Evolutionary conservation across 2,329 filamentous ascomycete species (phyloP), one percentile per base, ranked within the genome.

Genomic region (Alternaria sp.): DNA sequence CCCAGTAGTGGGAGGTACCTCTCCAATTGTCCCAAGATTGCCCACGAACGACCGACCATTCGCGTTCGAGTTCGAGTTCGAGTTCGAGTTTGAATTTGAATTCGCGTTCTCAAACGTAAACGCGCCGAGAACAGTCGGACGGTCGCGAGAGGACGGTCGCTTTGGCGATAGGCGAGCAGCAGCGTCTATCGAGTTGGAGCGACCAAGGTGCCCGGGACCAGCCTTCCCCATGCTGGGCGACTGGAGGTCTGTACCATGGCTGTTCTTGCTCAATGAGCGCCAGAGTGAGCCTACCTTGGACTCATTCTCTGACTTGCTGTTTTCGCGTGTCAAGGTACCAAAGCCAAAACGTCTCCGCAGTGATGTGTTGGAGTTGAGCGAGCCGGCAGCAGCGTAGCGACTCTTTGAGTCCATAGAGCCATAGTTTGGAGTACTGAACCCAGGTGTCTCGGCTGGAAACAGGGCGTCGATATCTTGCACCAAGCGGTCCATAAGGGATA

Each of bases 391-490:
- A 67, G 89, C 90, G 49, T 86, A 84, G 54, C 88, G 86, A 65
- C 86, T 84, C 23, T 77, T 77, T 1, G 87, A 88, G 64, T 84
- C 88, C 63, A 88, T 81, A 2, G 88, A 88, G 52, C 90, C 90
- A 63, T 86, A 88, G 50, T 75, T 79, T 73, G 84, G 69, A 73
- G 79, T 66, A 73, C 83, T 78, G 55, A 84, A 77, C 59, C 82
- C 75, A 69, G 83, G 79, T 59, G 85, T 80, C 46, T 76, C 74
- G 10, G 92, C 89, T 56, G 93, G 91, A 72, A 97, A 97, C n/a
- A 97, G 89, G 28, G 89, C 88, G 59, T 97, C 93, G 66, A 92
- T 93, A 74, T 97, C 94, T 67, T 97, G 92, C 0, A 97, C 93
- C 21, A 97, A 86, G 19, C 93, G 89, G 80, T 97, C 94, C 49